Base-by-base conservation (phyloP, 495 filamentous ascomycete species). In the Aspergillus cristatus region DNA sequence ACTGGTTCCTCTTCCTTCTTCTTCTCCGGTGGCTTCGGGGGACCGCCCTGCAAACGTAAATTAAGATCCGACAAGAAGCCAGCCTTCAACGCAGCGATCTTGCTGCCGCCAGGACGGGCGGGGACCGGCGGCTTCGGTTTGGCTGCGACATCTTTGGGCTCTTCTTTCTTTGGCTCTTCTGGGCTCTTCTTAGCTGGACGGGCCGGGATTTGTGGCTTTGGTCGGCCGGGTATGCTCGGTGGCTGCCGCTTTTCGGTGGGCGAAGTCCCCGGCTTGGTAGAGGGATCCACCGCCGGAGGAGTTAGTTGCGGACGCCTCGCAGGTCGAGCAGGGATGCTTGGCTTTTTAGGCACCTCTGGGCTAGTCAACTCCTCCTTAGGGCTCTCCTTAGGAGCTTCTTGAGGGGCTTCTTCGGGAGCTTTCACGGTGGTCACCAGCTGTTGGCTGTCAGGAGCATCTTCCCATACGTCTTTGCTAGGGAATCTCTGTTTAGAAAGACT, bases 401-500 rank as follows among this genome's bases (percentile, higher is more conserved):
- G n/a, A n/a, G n/a, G n/a, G 18, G 73, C 65, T 3, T 72, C 68
- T 11, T 70, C 60, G 10, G 63, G 51, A 28, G 86, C 78, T 33
- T 72, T 76, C 16, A 97, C 79, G 3, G 83, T 90, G 8, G 91
- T 88, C 42, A 82, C 76, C 18, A 93, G 72, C 38, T 82, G 71
- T 32, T 85, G 74, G 48, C 82, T 87, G 45, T 91, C 84, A 3
- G 91, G 90, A 0, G 76, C 77, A 54, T 99, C 91, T 64, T 99
- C 91, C 91, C 91, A 99, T 31, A 97, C 82, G 61, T 99, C 91
- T 25, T 77, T 78, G 54, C 89, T 95, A 4, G 91, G 91, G 55
- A 99, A 99, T 6, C 88, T 75, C 24, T 83, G 82, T 38, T 76
- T 72, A 49, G 76, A 50, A 14, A 47, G 22, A 16, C 69, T 66